Percentiles rank a stretch among this genome's conserved stretches.
These are phyloP conservation scores for Vigna hirtella DNA, from an alignment of 306 rosid genomes.

Conservation along the genomic window DNA sequence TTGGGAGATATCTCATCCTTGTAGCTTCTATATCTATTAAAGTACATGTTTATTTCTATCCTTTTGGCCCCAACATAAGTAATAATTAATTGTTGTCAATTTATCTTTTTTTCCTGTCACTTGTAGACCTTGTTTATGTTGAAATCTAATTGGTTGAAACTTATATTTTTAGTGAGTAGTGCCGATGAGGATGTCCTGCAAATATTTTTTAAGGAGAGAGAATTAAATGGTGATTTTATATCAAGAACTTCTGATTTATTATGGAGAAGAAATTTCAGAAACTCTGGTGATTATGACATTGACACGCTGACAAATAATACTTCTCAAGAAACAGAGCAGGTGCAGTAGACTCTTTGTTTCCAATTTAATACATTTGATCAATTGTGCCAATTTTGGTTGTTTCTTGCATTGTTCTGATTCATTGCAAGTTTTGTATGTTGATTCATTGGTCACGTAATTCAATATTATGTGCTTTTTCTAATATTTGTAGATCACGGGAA, in stretches of 20 bases:
- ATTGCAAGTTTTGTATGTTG: conserved; percentile 30
- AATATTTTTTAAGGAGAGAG: conserved; percentile 77
- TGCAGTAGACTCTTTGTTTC: conserved; percentile 30
- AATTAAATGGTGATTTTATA: conserved; percentile 74
- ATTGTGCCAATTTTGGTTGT: conserved; percentile 7
- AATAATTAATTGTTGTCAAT: conserved; percentile 9
- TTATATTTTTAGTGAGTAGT: conserved; percentile 56
- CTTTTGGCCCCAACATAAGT: conserved; percentile 10
- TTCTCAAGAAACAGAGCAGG: conserved; percentile 58
- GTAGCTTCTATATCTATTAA: conserved; percentile 26
- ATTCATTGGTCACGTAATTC: conserved; percentile 34
- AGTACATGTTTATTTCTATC: not conserved
- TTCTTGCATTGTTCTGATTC: conserved; percentile 26
- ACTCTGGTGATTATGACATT: conserved; percentile 47
- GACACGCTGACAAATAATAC: conserved; percentile 35
- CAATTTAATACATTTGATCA: conserved; percentile 8
- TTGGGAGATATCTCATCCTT: not conserved
- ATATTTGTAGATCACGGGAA: conserved; percentile 58
- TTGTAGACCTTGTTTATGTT: not conserved
- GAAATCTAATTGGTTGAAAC: conserved; percentile 46
- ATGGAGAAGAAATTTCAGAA: conserved; percentile 64
- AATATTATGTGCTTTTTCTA: conserved; percentile 30
- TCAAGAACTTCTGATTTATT: conserved; percentile 81
- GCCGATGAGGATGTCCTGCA: conserved; percentile 74
- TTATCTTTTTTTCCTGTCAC: not conserved